Conservation (phyloP, 2,329 filamentous ascomycete species). For the Diaporthe ilicicola region DNA sequence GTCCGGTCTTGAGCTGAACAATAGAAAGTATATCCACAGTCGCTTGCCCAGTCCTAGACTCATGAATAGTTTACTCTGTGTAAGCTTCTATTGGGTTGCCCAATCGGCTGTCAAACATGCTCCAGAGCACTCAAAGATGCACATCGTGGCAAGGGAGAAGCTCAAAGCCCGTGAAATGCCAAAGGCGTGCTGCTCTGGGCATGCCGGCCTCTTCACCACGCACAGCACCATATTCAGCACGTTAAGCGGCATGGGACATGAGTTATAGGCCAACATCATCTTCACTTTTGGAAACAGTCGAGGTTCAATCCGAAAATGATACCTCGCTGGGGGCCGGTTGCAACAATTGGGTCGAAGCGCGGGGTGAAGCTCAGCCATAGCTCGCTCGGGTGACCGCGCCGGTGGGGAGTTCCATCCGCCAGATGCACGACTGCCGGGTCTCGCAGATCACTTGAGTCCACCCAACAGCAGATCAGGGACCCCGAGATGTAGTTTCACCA, state of each 20-base stretch:
- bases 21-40: neutral
- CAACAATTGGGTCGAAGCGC: neutral
- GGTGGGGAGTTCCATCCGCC: neutral
- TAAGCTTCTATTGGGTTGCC: neutral
- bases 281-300: neutral
- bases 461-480: neutral
- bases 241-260: neutral
- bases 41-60: neutral
- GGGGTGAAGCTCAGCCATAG: neutral
- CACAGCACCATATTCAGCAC: no score
- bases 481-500: neutral
- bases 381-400: neutral
- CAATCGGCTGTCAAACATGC: neutral
- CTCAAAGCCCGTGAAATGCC: neutral
- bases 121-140: neutral
- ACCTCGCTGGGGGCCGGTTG: neutral
- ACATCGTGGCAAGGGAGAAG: neutral
- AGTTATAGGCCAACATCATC: neutral
- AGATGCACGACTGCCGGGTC: neutral
- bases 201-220: neutral
- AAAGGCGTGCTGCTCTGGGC: neutral
- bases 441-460: neutral
- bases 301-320: conserved; percentile 5
- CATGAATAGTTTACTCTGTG: neutral
- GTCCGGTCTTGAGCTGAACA: neutral